These are phyloP conservation scores for Trametes hirsuta DNA, from an alignment of 1,284 basidiomycete genomes.

Conservation along the genomic window DNA sequence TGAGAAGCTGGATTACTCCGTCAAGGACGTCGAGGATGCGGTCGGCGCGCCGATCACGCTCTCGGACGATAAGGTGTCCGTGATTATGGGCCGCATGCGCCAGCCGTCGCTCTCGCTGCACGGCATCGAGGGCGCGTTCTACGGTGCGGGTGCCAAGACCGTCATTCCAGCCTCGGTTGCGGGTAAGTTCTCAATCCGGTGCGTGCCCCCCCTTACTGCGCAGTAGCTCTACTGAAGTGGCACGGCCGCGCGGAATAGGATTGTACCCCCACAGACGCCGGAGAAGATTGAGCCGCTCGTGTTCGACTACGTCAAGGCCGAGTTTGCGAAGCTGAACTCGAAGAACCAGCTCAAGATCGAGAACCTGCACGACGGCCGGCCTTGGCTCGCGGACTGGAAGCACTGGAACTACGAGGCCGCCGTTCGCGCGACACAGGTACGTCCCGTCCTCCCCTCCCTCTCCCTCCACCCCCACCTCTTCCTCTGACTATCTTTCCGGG, in stretches of 20 bases:
- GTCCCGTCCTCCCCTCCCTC: not conserved
- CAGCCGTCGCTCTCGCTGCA: conserved; percentile 91
- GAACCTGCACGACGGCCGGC: conserved; percentile 81
- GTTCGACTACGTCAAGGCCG: conserved; percentile 68
- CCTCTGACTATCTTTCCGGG: too few relatives aligned
- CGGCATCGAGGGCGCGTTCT: conserved; percentile 98
- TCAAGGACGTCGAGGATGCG: conserved; percentile 79
- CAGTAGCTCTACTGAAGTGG: not conserved
- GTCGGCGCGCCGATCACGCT: conserved; percentile 82
- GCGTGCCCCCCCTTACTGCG: conserved; percentile 28
- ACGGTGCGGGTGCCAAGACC: conserved; percentile 87
- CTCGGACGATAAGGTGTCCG: conserved; percentile 80
- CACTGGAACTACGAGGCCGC: conserved; percentile 98
- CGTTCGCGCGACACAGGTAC: conserved; percentile 76
- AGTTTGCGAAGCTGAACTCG: conserved; percentile 83
- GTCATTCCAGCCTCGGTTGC: conserved; percentile 92
- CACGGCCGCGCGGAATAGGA: conserved; percentile 38
- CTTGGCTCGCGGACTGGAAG: conserved; percentile 84
- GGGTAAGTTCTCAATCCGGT: conserved; percentile 95
- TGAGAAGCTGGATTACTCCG: conserved; percentile 74
- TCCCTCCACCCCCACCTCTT: not conserved
- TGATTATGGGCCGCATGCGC: conserved; percentile 90
- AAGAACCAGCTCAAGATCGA: conserved; percentile 81
- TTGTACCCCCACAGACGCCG: conserved; percentile 90
- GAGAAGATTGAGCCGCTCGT: conserved; percentile 77